Conservation (phyloP, 345 rosid species). For the Brassica nigra region DNA sequence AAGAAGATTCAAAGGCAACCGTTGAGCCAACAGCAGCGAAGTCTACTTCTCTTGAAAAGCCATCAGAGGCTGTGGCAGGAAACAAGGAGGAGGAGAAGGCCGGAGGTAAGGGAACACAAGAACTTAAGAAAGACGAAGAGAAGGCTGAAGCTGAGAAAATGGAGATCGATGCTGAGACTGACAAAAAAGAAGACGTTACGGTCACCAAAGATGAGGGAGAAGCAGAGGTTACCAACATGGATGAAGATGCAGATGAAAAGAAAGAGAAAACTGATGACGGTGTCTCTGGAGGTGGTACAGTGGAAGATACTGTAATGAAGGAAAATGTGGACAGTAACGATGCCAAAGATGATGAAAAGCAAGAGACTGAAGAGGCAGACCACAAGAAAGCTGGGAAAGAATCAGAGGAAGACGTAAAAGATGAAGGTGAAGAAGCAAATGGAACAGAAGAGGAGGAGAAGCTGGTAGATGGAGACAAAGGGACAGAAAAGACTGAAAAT, state of each 20-base stretch:
- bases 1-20: constrained; percentile 54
- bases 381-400: constrained; percentile 30
- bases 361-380: constrained; percentile 24
- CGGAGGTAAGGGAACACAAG: constrained; percentile 25
- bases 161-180: constrained; percentile 35
- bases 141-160: constrained; percentile 25
- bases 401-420: constrained; percentile 25
- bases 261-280: constrained; percentile 38
- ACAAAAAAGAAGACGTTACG: constrained; percentile 11
- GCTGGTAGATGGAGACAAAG: constrained; percentile 27
- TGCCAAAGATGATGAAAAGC: constrained; percentile 31
- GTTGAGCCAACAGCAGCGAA: constrained; percentile 52
- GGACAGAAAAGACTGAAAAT: constrained; percentile 8
- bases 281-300: constrained; percentile 32
- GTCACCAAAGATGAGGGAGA: constrained; percentile 23
- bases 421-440: constrained; percentile 29
- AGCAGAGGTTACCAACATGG: constrained; percentile 21
- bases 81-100: constrained; percentile 18
- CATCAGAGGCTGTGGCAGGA: constrained; percentile 41
- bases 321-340: constrained; percentile 19
- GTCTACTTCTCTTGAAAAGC: constrained; percentile 41
- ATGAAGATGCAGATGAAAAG: constrained; percentile 20
- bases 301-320: constrained; percentile 20
- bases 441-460: constrained; percentile 28
- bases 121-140: constrained; percentile 16